These are phyloP conservation scores for Citrus maxima DNA, from an alignment of 345 rosid species.

Conservation along the genomic window DNA sequence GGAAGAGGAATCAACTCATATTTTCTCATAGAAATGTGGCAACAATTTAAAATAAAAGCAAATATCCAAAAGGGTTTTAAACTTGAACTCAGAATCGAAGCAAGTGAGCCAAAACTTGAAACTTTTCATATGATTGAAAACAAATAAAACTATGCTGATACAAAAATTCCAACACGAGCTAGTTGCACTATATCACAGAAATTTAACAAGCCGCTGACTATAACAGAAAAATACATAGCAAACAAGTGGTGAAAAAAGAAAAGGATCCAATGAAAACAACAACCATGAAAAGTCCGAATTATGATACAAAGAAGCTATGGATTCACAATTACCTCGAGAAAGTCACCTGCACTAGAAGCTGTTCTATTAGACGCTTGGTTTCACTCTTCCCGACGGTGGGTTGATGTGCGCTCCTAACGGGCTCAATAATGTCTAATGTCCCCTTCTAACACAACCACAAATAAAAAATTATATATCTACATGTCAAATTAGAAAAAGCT, in stretches of 20 bases:
- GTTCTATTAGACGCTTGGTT: constrained; percentile 67
- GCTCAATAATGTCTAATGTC: constrained; percentile 5
- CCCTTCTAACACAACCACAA: constrained; percentile 22
- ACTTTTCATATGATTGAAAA: not conserved
- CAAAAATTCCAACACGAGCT: not conserved
- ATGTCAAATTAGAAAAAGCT: not conserved
- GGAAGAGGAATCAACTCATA: not conserved
- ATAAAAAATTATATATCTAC: not conserved
- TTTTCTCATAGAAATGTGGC: not conserved
- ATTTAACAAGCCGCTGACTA: not conserved
- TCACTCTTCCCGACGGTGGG: constrained; percentile 31
- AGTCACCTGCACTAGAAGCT: constrained; percentile 71
- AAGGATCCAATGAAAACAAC: not conserved
- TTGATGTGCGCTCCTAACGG: constrained; percentile 27
- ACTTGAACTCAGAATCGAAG: not conserved
- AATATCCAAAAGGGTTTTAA: not conserved
- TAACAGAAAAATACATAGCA: not conserved
- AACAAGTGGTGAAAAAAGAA: constrained; percentile 3
- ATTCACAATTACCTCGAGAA: constrained; percentile 64
- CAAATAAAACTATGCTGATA: not conserved
- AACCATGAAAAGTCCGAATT: constrained; percentile 7
- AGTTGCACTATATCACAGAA: not conserved
- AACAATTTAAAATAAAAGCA: not conserved
- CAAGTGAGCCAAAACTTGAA: not conserved
- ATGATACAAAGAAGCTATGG: constrained; percentile 1